Evolutionary conservation across 371 early-diverging fungal genomes (phyloP).

Genomic region (Rhizomucor pusillus): DNA sequence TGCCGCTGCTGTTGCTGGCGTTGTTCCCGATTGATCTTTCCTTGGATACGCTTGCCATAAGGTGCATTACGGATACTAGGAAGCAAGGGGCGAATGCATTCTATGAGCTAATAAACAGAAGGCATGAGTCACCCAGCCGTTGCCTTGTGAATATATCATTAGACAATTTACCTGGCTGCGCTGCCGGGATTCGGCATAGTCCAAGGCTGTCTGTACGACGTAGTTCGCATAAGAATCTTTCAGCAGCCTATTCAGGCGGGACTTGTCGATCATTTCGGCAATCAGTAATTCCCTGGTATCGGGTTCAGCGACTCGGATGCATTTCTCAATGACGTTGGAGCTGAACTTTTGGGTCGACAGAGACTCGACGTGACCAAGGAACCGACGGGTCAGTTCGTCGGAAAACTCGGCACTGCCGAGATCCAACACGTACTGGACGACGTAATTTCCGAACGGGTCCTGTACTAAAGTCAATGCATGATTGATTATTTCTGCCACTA

Average conservation of each 20-base stretch:
- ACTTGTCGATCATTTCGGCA: slow-evolving; percentile 68
- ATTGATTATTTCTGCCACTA: slow-evolving; percentile 73
- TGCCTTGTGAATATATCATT: no score
- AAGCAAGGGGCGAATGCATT: slow-evolving; percentile 76
- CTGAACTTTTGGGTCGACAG: slow-evolving; percentile 90
- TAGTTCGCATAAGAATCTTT: slow-evolving; percentile 90
- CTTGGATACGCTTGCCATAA: slow-evolving; percentile 85
- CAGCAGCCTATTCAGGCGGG: slow-evolving; percentile 71
- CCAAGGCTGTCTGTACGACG: slow-evolving; percentile 91
- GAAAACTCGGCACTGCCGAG: slow-evolving; percentile 66
- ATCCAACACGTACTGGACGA: slow-evolving; percentile 95
- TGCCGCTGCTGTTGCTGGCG: slow-evolving; percentile 19
- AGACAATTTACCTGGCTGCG: slow-evolving; percentile 59
- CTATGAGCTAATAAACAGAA: slow-evolving; percentile 51
- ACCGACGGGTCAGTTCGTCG: slow-evolving; percentile 72
- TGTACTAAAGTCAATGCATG: slow-evolving; percentile 81
- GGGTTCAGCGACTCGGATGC: slow-evolving; percentile 79
- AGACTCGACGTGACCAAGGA: slow-evolving; percentile 69
- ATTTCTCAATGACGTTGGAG: slow-evolving; percentile 93
- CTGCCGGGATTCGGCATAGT: slow-evolving; percentile 76
- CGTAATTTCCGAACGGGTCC: slow-evolving; percentile 98
- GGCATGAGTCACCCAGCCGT: background rate
- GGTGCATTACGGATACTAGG: slow-evolving; percentile 82
- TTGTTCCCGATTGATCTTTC: slow-evolving; percentile 70
- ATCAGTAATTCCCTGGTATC: slow-evolving; percentile 69